Base-by-base conservation (phyloP, 805 yeast genomes). In the Saccharomycopsis javanensis region DNA sequence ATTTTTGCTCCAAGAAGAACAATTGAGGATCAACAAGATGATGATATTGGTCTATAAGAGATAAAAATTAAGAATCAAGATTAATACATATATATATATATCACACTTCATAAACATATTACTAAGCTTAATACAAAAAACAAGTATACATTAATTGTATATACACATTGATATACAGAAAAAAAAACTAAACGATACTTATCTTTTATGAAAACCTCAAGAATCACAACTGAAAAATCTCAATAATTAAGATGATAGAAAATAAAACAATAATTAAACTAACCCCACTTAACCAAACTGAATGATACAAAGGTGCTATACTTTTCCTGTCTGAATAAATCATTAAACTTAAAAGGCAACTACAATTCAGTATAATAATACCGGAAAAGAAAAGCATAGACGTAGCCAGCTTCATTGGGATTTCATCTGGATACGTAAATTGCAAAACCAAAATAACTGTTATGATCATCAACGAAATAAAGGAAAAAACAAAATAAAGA, bases 401-500 rank as follows among this genome's bases (percentile, higher is more conserved):
- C 7, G 48, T 42, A 7, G 48, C 48, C 48, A 20, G 25, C 18
- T 42, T 42, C 48, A 42, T 42, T 8, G 27, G 25, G 16, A 42
- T 8, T 42, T 42, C 48, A 23, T 42, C 28, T 20, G 25, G 10
- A 13, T 23, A 42, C 15, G 23, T 10, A 42, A 42, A 23, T 23
- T 42, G 27, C 16, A 51, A 31, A 34, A 33, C n/a, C 33, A 16
- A 33, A 23, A 25, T 51, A 27, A 51, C 33, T 6, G 33, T 16
- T 5, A 57, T 57, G 11, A 60, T 56, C 15, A 60, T 53, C 11
- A 53, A 51, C 2, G 62, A 50, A 15, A 59, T 37, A 11, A 54
- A 57, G 13, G 60, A 53, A 5, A 60, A 35, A 5, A 53, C 54
- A 50, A 57, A 60, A 38, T 60, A 60, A 13, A 60, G 50, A 35